Base-by-base conservation (phyloP, 495 filamentous ascomycete genomes). In the Xylaria intraflava region DNA sequence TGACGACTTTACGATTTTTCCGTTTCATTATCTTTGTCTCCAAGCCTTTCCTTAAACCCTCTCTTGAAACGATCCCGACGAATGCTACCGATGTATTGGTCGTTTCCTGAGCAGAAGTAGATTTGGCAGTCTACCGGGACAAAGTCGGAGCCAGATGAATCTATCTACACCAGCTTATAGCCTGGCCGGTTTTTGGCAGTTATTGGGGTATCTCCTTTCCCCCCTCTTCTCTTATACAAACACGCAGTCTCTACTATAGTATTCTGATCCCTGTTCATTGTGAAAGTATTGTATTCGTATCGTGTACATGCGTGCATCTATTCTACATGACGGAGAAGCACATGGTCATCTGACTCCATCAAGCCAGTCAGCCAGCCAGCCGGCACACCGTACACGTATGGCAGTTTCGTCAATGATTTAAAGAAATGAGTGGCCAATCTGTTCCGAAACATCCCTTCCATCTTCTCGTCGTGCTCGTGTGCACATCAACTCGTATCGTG, bases 271-370 rank as follows among this genome's bases (percentile, higher is more conserved):
- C 0, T n/a, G 8, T 11, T 12, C 24, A 17, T 35, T 12, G 31
- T 46, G 20, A 46, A 19, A 9, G 19, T 31, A 38, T 27, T 42
- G 20, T 38, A 53, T 36, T 33, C 22, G n/a, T 29, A 31, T 46
- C 19, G 9, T 29, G 30, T 53, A 46, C 38, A 12, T 44, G 39
- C 20, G 35, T 50, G 35, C 9, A 16, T 39, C 47, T 50, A 50
- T 38, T 50, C 30, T 50, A 50, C 36, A 50, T 39, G 47, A 50
- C 24, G 4, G 14, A n/a, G 47, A 12, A 26, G 8, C 27, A 16
- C 7, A 24, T 16, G 3, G 31, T 33, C 33, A 38, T 30, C 22
- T 12, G 29, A 23, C 29, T 47, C 16, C 16, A 14, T 12, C 6
- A 22, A 5, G 38, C 38, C 17, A 20, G 12, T 22, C 17, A 38